phyloP scores from a whole-genome alignment of 805 yeast species.

The Nakazawaea wyomingensis region DNA sequence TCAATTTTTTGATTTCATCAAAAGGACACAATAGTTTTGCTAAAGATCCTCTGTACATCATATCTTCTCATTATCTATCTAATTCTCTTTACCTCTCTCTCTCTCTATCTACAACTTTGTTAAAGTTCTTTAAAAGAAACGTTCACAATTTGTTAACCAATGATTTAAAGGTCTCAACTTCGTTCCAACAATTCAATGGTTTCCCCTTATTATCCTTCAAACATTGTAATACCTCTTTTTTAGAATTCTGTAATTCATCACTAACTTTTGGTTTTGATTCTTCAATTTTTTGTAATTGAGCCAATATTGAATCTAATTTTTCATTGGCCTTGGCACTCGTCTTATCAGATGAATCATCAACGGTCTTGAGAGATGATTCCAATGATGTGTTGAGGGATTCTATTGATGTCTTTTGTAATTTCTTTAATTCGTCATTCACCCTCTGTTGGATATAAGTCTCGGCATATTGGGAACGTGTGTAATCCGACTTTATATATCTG shows the following conservation, averaged over 20 bases:
- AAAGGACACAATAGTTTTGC: too few species aligned
- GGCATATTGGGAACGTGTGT: conserved; percentile 63
- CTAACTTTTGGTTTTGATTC: conserved; percentile 23
- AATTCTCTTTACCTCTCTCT: too few species aligned
- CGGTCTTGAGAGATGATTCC: conserved; percentile 12
- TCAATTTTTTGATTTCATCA: too few species aligned
- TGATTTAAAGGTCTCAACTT: conserved; percentile 63
- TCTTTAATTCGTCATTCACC: conserved; percentile 51
- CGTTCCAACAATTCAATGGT: conserved; percentile 79
- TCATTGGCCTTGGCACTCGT: conserved; percentile 24
- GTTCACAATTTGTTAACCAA: conserved; percentile 43
- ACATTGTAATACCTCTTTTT: conserved; percentile 51
- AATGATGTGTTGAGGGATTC: conserved; percentile 48
- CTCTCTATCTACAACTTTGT: too few species aligned
- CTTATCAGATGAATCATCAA: conserved; percentile 20
- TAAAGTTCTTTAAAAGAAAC: background rate
- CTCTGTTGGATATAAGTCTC: conserved; percentile 63
- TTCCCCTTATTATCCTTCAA: conserved; percentile 56
- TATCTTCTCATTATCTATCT: too few species aligned
- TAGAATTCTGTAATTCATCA: conserved; percentile 39
- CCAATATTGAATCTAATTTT: conserved; percentile 30
- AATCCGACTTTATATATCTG: conserved; percentile 40
- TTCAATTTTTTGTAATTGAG: conserved; percentile 27
- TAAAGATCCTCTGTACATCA: too few species aligned
- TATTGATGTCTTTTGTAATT: conserved; percentile 48